These are phyloP conservation scores for Colletotrichum tanaceti DNA, from an alignment of 2,329 filamentous ascomycete genomes.

Conservation along the genomic window DNA sequence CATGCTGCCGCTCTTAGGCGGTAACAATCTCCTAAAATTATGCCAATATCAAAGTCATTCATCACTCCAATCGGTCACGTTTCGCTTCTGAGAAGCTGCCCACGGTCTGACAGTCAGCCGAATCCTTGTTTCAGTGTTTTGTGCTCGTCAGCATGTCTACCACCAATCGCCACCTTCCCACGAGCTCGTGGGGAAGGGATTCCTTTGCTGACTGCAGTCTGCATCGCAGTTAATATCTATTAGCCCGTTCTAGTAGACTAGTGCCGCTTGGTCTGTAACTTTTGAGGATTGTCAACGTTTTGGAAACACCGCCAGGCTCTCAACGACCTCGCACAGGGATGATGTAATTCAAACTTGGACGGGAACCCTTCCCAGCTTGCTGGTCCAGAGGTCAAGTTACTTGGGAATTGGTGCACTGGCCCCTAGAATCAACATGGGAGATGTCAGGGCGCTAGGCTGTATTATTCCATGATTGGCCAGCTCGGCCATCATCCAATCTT, in stretches of 20 bases:
- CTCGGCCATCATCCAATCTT: neutral
- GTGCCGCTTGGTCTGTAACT: neutral
- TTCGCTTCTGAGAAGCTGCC: neutral
- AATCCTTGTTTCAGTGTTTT: neutral
- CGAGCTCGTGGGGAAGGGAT: rapidly evolving
- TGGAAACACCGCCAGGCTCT: neutral
- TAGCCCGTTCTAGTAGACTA: neutral
- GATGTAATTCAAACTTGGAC: no score
- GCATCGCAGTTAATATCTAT: no score
- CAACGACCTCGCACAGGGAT: neutral
- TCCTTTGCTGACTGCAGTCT: neutral
- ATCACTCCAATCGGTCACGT: neutral
- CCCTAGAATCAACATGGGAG: neutral
- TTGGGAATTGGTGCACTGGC: neutral
- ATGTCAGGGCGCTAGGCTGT: neutral
- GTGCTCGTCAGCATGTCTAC: neutral
- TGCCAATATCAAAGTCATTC: conserved; percentile 9
- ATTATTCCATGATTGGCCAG: neutral
- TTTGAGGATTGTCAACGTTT: neutral
- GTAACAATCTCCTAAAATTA: neutral
- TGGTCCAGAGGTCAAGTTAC: neutral
- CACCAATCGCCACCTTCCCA: neutral
- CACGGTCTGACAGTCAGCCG: neutral
- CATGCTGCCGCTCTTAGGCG: neutral
- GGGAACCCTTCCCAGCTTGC: no score